phyloP scores from a whole-genome alignment of 495 filamentous ascomycete species.

The Parmelia sp. region DNA sequence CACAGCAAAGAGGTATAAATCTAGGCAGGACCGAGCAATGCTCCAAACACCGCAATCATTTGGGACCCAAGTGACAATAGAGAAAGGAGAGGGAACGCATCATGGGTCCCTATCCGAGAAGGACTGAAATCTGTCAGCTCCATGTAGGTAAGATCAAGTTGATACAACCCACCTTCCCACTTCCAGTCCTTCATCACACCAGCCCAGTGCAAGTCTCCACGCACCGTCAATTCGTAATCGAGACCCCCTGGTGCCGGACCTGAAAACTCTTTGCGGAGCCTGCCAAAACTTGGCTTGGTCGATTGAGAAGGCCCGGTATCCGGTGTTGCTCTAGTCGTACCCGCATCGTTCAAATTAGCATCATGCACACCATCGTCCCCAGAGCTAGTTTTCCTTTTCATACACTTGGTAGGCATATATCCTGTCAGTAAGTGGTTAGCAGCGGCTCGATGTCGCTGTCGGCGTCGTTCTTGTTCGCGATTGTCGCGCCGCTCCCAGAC shows the following conservation, averaged over 20 bases:
- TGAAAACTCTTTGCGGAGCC: conserved; percentile 3
- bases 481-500: conserved; percentile 58
- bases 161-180: conserved; percentile 60
- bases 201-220: conserved; percentile 66
- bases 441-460: conserved; percentile 17
- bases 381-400: conserved; percentile 7
- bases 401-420: conserved; percentile 3
- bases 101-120: conserved; percentile 33
- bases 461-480: conserved; percentile 34
- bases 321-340: background rate
- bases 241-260: conserved; percentile 37
- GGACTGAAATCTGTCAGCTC: conserved; percentile 30
- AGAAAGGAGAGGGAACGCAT: background rate
- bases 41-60: too few relatives aligned
- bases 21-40: background rate
- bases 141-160: background rate
- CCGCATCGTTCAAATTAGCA: background rate
- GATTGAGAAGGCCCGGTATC: background rate
- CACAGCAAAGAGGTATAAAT: background rate
- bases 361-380: conserved; percentile 7
- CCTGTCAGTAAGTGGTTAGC: conserved; percentile 7
- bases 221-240: conserved; percentile 60
- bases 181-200: conserved; percentile 74
- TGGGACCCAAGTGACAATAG: background rate
- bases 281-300: background rate